Conservation (phyloP, 805 yeast species). For the Ogataea nitratoaversa region DNA sequence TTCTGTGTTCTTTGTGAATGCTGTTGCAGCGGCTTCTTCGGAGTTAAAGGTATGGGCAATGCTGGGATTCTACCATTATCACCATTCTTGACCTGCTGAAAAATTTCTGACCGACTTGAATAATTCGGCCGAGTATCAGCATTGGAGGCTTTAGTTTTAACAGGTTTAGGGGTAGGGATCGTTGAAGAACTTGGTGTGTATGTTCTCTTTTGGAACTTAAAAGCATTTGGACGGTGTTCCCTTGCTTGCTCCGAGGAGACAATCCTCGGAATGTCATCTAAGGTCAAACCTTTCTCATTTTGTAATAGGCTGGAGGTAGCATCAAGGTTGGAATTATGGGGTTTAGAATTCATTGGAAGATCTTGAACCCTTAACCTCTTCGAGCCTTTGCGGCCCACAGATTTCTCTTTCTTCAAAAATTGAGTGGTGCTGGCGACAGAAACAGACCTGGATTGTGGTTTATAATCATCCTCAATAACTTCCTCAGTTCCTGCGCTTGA, state of each 20-base stretch:
- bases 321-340: constrained; percentile 37
- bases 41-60: neutral
- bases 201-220: constrained; percentile 62
- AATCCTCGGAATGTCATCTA: constrained; percentile 95
- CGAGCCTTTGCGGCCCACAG: constrained; percentile 27
- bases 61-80: neutral
- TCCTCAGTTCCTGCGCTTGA: constrained; percentile 31
- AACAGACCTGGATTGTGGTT: neutral
- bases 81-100: neutral
- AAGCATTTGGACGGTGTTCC: constrained; percentile 89
- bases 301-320: constrained; percentile 67
- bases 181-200: constrained; percentile 31
- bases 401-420: constrained; percentile 18
- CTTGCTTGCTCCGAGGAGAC: constrained; percentile 97
- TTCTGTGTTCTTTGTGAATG: neutral
- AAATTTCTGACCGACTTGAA: neutral
- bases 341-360: constrained; percentile 23
- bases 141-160: constrained; percentile 16
- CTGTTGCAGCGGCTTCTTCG: neutral
- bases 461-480: constrained; percentile 1
- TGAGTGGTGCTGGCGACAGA: constrained; percentile 15
- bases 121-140: constrained; percentile 2
- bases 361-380: constrained; percentile 28
- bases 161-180: constrained; percentile 32
- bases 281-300: constrained; percentile 79